A percentile compares a stretch with the other conserved stretches of the same genome.
Conservation (phyloP, 169 alveolate genomes). For the Plasmodium vivax region DNA sequence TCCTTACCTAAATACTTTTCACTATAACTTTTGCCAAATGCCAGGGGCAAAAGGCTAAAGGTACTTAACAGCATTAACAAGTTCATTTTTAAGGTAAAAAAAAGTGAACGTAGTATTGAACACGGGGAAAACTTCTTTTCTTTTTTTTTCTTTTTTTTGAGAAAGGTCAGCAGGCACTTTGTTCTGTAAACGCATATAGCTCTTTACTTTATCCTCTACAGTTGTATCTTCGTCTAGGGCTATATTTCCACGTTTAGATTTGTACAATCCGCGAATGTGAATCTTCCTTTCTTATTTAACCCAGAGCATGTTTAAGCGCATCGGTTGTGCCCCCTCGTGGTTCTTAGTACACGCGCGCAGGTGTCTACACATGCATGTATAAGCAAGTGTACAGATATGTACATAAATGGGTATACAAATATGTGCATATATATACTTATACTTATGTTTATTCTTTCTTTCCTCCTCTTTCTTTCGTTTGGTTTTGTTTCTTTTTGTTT, state of each 20-base stretch:
- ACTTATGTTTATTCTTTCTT: background rate
- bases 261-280: background rate
- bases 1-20: constrained; percentile 26
- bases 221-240: background rate
- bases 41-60: constrained; percentile 17
- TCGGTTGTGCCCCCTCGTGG: background rate
- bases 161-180: background rate
- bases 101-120: constrained; percentile 16
- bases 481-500: background rate
- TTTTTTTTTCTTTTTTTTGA: background rate
- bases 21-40: background rate
- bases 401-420: no score
- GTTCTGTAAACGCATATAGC: background rate
- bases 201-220: background rate
- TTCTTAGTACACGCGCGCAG: background rate
- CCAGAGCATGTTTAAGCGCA: background rate
- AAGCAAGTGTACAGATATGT: background rate
- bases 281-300: background rate
- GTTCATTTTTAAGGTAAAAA: constrained; percentile 29
- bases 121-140: background rate
- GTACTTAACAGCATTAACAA: constrained; percentile 20
- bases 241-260: background rate
- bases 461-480: background rate
- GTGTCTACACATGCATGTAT: background rate
- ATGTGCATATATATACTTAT: background rate